These are phyloP conservation scores for Albophoma yamanashiensis DNA, from an alignment of 2,329 filamentous ascomycete species.

Conservation along the genomic window DNA sequence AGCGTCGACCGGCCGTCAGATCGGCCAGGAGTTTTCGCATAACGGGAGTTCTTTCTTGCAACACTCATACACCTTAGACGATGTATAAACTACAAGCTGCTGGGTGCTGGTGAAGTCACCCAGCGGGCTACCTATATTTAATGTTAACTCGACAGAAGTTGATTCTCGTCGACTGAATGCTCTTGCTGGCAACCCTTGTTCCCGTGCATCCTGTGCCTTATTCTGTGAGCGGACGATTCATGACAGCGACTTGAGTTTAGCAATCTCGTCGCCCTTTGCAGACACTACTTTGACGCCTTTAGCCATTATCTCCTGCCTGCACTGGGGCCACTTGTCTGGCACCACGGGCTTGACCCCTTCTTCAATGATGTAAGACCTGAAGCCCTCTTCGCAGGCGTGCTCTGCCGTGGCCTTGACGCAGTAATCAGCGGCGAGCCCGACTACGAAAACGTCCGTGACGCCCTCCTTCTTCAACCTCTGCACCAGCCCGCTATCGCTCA, in stretches of 20 bases:
- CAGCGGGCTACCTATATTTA: not conserved
- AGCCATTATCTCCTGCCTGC: conserved; percentile 40
- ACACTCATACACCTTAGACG: conserved; percentile 1
- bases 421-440: conserved; percentile 79
- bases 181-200: not conserved
- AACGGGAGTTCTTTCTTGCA: conserved; percentile 6
- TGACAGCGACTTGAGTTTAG: conserved; percentile 6
- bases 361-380: conserved; percentile 63
- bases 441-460: conserved; percentile 74
- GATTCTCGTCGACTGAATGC: not conserved
- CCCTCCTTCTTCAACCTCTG: conserved; percentile 40
- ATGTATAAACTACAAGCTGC: not conserved
- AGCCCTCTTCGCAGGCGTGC: conserved; percentile 67
- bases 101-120: not conserved
- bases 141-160: not conserved
- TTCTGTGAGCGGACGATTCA: not conserved
- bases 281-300: conserved; percentile 54
- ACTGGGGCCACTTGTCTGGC: conserved; percentile 43
- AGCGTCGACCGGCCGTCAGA: not conserved
- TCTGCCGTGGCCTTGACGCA: conserved; percentile 77
- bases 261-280: conserved; percentile 10
- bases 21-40: conserved; percentile 17
- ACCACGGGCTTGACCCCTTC: conserved; percentile 71
- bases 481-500: conserved; percentile 54
- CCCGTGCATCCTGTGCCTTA: not conserved